Percentiles rank a stretch among this genome's conserved stretches.
phyloP scores from a whole-genome alignment of 257 asterid genomes.

The Salvia hispanica region DNA sequence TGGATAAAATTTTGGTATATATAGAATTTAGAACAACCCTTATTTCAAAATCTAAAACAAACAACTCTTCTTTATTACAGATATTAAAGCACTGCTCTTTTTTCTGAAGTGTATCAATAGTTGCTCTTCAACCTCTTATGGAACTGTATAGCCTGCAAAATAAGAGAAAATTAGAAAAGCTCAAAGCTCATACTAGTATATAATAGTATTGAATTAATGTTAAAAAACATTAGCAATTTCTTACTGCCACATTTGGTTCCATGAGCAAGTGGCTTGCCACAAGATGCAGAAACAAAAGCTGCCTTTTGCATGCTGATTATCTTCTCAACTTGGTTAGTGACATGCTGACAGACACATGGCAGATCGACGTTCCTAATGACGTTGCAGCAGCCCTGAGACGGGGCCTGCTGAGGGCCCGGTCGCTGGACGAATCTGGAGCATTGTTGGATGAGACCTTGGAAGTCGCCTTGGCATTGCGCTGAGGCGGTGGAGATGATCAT shows the following conservation, averaged over 20 bases:
- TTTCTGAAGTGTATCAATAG: background rate
- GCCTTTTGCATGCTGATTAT: slow-evolving; percentile 69
- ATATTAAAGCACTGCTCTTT: background rate
- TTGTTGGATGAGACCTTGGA: slow-evolving; percentile 52
- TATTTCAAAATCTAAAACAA: background rate
- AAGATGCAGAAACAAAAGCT: slow-evolving; percentile 40
- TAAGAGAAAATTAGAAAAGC: background rate
- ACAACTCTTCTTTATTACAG: slow-evolving; percentile 4
- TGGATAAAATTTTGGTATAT: background rate
- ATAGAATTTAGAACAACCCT: background rate
- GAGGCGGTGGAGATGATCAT: slow-evolving; percentile 27
- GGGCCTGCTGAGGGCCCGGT: slow-evolving; percentile 44
- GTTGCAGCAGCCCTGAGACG: slow-evolving; percentile 55
- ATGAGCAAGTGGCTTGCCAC: slow-evolving; percentile 55
- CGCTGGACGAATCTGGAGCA: slow-evolving; percentile 57
- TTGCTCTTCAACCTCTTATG: background rate
- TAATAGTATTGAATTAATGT: background rate
- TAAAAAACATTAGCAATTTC: background rate
- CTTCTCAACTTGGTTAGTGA: slow-evolving; percentile 45
- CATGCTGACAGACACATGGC: slow-evolving; percentile 50
- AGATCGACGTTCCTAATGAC: slow-evolving; percentile 48
- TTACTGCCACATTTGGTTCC: slow-evolving; percentile 71
- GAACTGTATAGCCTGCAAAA: slow-evolving; percentile 52
- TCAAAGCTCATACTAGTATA: background rate
- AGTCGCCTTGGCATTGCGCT: slow-evolving; percentile 64